These are phyloP conservation scores for Hericium coralloides DNA, from an alignment of 768 basidiomycete genomes.

Conservation along the genomic window DNA sequence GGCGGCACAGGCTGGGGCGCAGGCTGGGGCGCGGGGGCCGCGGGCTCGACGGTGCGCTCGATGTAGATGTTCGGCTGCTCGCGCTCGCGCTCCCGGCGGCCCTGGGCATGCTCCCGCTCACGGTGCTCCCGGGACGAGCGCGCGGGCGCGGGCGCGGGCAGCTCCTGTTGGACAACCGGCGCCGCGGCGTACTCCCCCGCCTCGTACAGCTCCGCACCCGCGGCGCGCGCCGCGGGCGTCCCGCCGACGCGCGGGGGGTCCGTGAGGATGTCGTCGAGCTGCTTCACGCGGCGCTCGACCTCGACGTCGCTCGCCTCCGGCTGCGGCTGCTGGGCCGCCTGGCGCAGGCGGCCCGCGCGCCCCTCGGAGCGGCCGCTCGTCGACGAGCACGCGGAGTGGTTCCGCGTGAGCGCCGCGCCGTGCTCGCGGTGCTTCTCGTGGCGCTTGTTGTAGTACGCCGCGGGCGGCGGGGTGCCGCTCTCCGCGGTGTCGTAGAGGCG, in stretches of 20 bases:
- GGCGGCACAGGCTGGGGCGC: not conserved
- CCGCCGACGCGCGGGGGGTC: not conserved
- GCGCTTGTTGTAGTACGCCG: slow-evolving; percentile 10
- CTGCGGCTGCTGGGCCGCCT: slow-evolving; percentile 3
- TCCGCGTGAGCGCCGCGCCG: slow-evolving; percentile 9
- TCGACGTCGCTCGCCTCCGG: slow-evolving; percentile 13
- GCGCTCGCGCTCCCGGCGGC: not conserved
- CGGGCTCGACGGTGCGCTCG: not conserved
- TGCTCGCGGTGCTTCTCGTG: slow-evolving; percentile 13
- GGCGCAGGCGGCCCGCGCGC: slow-evolving; percentile 3
- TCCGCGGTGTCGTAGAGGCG: slow-evolving; percentile 9
- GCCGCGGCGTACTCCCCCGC: not conserved
- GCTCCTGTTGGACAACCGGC: slow-evolving; percentile 6
- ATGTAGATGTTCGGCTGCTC: not conserved
- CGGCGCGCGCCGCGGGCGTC: not conserved
- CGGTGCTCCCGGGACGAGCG: not conserved
- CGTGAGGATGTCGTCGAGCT: slow-evolving; percentile 1
- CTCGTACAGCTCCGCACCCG: not conserved
- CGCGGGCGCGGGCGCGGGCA: not conserved
- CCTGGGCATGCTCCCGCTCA: not conserved
- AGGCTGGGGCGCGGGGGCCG: not conserved
- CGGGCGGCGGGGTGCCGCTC: slow-evolving; percentile 7
- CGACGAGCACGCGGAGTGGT: slow-evolving; percentile 10
- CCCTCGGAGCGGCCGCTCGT: not conserved
- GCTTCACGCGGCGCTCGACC: slow-evolving; percentile 4